These are phyloP conservation scores for Boletus sensibilis DNA, from an alignment of 768 basidiomycete genomes.

Conservation along the genomic window DNA sequence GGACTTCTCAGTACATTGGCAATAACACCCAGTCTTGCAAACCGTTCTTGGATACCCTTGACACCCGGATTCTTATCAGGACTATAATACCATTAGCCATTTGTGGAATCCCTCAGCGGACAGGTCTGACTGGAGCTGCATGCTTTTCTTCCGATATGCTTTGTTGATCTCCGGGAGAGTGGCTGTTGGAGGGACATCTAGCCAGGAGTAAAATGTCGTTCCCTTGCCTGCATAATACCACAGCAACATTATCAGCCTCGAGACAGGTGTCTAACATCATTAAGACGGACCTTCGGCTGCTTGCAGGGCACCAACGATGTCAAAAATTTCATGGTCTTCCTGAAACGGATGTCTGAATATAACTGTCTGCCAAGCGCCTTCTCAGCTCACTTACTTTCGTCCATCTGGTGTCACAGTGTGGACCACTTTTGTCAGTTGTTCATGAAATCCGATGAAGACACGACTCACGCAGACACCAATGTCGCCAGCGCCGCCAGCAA, in stretches of 20 bases:
- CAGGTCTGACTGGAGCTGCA: slow-evolving; percentile 79
- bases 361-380: not conserved
- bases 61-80: slow-evolving; percentile 94
- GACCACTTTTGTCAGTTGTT: slow-evolving; percentile 2
- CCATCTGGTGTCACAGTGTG: slow-evolving; percentile 60
- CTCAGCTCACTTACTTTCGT: slow-evolving; percentile 50
- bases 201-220: slow-evolving; percentile 94
- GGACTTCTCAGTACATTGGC: slow-evolving; percentile 73
- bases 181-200: slow-evolving; percentile 77
- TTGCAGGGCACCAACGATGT: slow-evolving; percentile 81
- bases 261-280: not conserved
- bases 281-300: slow-evolving; percentile 63
- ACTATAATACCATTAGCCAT: slow-evolving; percentile 40
- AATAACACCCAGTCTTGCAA: slow-evolving; percentile 88
- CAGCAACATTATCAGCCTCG: slow-evolving; percentile 1
- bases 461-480: slow-evolving; percentile 58
- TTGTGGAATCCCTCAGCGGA: not conserved
- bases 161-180: slow-evolving; percentile 75
- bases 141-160: slow-evolving; percentile 90
- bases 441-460: not conserved
- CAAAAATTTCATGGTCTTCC: slow-evolving; percentile 97
- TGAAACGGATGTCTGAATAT: slow-evolving; percentile 29
- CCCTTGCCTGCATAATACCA: slow-evolving; percentile 59
- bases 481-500: slow-evolving; percentile 54
- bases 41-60: slow-evolving; percentile 81